phyloP scores from a whole-genome alignment of 495 filamentous ascomycete species.

The Bombardia bombarda region DNA sequence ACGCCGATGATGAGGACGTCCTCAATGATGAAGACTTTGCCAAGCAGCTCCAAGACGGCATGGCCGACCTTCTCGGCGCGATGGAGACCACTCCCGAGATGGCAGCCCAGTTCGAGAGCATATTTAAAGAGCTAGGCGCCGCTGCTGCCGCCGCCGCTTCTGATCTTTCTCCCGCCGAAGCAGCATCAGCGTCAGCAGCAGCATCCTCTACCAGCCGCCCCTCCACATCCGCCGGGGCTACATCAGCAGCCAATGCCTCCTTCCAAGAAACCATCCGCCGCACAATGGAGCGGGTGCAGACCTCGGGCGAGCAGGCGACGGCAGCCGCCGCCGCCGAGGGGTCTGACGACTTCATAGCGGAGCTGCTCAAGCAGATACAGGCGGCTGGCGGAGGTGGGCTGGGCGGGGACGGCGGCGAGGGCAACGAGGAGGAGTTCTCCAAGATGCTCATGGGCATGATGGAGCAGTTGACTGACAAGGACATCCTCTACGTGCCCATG shows the following conservation, averaged over 20 bases:
- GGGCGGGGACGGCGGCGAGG: constrained; percentile 53
- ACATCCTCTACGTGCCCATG: constrained; percentile 98
- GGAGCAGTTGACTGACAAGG: constrained; percentile 96
- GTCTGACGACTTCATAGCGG: constrained; percentile 70
- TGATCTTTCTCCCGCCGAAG: no score
- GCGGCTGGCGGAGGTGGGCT: constrained; percentile 37
- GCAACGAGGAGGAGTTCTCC: constrained; percentile 76
- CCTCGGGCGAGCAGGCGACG: constrained; percentile 71
- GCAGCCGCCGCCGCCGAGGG: constrained; percentile 65
- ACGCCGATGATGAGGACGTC: no score
- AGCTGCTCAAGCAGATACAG: constrained; percentile 80
- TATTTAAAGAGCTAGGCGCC: constrained; percentile 69
- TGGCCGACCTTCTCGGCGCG: constrained; percentile 72
- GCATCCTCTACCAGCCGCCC: not conserved
- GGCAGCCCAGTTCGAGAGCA: constrained; percentile 75
- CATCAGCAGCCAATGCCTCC: constrained; percentile 42
- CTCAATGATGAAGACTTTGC: constrained; percentile 66
- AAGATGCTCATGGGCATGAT: constrained; percentile 96
- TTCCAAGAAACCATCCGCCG: constrained; percentile 87
- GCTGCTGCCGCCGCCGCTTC: constrained; percentile 32
- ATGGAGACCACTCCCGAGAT: constrained; percentile 68
- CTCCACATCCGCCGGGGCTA: not conserved
- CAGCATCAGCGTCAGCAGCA: constrained; percentile 17
- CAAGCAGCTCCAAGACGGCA: constrained; percentile 75
- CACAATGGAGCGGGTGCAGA: constrained; percentile 92